Conservation (phyloP, 805 yeast species). For the Saccharomycopsis sp. region DNA sequence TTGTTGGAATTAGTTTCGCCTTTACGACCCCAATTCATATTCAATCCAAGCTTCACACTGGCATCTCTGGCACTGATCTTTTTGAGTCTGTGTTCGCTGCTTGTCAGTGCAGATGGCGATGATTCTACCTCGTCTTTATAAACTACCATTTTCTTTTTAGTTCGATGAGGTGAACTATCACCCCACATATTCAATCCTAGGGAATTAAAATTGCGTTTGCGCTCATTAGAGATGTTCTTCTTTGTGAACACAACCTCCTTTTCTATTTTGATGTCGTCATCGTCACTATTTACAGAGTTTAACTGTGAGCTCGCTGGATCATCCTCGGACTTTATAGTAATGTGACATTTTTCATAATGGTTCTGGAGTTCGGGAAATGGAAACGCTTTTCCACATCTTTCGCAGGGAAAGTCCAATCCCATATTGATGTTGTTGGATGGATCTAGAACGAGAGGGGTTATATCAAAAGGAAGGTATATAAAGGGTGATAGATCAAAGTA, state of each 20-base stretch:
- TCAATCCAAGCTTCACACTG: slow-evolving; percentile 2
- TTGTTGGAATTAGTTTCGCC: background rate
- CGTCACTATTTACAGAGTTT: background rate
- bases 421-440: no score
- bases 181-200: slow-evolving; percentile 12
- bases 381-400: slow-evolving; percentile 11
- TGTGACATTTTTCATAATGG: slow-evolving; percentile 6
- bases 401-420: slow-evolving; percentile 16
- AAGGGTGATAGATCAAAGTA: no score
- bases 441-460: no score
- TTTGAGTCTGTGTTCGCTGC: background rate
- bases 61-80: slow-evolving; percentile 13
- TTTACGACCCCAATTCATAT: slow-evolving; percentile 6
- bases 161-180: slow-evolving; percentile 1
- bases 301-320: background rate
- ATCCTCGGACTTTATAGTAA: background rate
- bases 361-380: slow-evolving; percentile 6
- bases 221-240: background rate
- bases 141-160: background rate
- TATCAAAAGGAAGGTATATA: no score
- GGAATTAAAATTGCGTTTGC: slow-evolving; percentile 5
- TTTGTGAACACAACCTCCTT: background rate
- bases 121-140: background rate
- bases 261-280: background rate
- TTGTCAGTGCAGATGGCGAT: background rate